Percentiles rank a stretch among this genome's conserved stretches.
Evolutionary conservation across 352 stramenopile genomes (phyloP).

Genomic region (Peronospora belbahrii): DNA sequence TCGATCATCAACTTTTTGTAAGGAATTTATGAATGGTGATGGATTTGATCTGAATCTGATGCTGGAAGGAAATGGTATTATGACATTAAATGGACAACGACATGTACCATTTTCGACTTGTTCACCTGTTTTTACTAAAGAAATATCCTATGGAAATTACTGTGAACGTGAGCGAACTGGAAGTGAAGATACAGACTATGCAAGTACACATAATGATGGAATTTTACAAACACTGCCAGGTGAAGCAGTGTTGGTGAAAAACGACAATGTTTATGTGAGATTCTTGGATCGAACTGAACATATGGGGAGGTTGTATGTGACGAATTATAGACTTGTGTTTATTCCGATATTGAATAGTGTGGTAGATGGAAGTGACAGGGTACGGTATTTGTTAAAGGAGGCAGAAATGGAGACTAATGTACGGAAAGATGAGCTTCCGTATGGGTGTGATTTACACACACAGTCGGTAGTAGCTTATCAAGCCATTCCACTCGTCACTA

Average conservation of each 20-base stretch:
- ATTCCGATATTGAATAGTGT: slow-evolving; percentile 27
- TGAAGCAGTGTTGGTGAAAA: slow-evolving; percentile 56
- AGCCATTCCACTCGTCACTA: slow-evolving; percentile 56
- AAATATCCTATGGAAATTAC: slow-evolving; percentile 9
- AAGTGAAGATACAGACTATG: slow-evolving; percentile 26
- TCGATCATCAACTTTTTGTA: slow-evolving; percentile 4
- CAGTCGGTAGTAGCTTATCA: slow-evolving; percentile 49
- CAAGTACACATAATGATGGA: slow-evolving; percentile 6
- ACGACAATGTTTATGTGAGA: slow-evolving; percentile 48
- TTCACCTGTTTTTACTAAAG: slow-evolving; percentile 5
- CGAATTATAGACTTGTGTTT: slow-evolving; percentile 77
- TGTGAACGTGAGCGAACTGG: slow-evolving; percentile 13
- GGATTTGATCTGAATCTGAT: no score
- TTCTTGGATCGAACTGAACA: slow-evolving; percentile 47
- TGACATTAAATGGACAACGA: slow-evolving; percentile 24
- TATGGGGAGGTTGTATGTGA: slow-evolving; percentile 61
- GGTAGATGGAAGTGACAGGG: slow-evolving; percentile 4
- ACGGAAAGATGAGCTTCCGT: slow-evolving; percentile 38
- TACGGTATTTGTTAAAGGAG: slow-evolving; percentile 16
- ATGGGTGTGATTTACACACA: slow-evolving; percentile 34
- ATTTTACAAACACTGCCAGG: slow-evolving; percentile 53
- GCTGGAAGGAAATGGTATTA: slow-evolving; percentile 11
- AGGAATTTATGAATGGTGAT: not conserved
- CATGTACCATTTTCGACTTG: not conserved
- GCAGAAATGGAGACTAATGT: slow-evolving; percentile 20